A percentile compares a stretch with the other conserved stretches of the same genome.
These are phyloP conservation scores for Nitzschia sp. DNA, from an alignment of 108 stramenopile species.

Conservation along the genomic window DNA sequence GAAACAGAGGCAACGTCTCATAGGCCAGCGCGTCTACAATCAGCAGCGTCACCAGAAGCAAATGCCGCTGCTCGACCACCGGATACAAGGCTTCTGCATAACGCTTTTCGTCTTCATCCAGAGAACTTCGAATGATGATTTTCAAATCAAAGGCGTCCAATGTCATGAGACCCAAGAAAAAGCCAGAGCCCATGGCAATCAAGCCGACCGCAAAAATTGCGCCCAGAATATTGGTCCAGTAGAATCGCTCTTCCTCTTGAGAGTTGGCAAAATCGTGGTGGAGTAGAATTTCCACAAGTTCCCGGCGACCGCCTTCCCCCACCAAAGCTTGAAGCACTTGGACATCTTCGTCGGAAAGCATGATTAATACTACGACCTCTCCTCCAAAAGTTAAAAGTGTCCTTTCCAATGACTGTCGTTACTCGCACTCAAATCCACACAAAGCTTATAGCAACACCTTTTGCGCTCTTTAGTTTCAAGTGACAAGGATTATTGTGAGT, in stretches of 20 bases:
- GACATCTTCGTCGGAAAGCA: slow-evolving; percentile 1
- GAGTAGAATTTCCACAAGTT: not conserved
- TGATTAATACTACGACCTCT: too few relatives aligned
- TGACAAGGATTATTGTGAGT: too few relatives aligned
- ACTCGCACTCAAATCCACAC: too few relatives aligned
- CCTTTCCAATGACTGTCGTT: too few relatives aligned
- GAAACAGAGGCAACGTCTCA: slow-evolving; percentile 89
- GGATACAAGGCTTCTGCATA: slow-evolving; percentile 49
- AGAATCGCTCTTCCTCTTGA: slow-evolving; percentile 2
- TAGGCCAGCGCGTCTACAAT: slow-evolving; percentile 88
- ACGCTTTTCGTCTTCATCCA: slow-evolving; percentile 43
- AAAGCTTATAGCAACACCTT: too few relatives aligned
- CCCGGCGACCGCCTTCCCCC: not conserved
- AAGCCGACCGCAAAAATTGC: slow-evolving; percentile 45
- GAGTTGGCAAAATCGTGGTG: slow-evolving; percentile 1
- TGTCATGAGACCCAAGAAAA: slow-evolving; percentile 82
- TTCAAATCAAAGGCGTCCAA: slow-evolving; percentile 76
- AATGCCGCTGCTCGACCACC: slow-evolving; percentile 74
- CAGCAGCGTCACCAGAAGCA: slow-evolving; percentile 84
- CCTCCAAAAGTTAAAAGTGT: too few relatives aligned
- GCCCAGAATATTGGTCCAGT: slow-evolving; percentile 32
- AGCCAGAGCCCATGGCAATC: slow-evolving; percentile 74
- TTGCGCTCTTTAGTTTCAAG: too few relatives aligned
- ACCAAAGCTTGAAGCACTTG: not conserved
- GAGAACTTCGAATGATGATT: slow-evolving; percentile 50